phyloP scores from a whole-genome alignment of 2,329 filamentous ascomycete species.

The Hypoxylon sp. region DNA sequence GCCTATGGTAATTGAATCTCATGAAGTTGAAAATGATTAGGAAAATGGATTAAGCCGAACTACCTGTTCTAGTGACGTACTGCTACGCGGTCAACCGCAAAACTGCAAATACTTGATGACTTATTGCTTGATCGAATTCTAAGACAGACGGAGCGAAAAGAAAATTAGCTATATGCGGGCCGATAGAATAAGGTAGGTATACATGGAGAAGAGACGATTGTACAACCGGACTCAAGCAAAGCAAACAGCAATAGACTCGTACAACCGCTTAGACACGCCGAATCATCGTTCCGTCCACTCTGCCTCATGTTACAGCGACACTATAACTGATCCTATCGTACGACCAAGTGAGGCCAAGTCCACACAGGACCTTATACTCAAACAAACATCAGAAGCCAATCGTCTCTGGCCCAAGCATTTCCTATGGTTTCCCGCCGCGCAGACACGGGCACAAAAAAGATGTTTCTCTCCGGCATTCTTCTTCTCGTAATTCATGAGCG shows the following conservation, averaged over 20 bases:
- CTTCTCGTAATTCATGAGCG: slow-evolving; percentile 56
- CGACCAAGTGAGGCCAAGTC: background rate
- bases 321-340: slow-evolving; percentile 18
- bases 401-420: slow-evolving; percentile 20
- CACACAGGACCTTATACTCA: slow-evolving; percentile 20
- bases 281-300: slow-evolving; percentile 5
- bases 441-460: slow-evolving; percentile 30
- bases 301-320: slow-evolving; percentile 17
- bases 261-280: slow-evolving; percentile 1
- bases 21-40: background rate
- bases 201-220: slow-evolving; percentile 16
- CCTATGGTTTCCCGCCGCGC: slow-evolving; percentile 22
- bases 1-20: background rate
- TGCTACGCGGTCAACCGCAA: background rate
- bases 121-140: slow-evolving; percentile 18
- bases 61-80: background rate
- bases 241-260: slow-evolving; percentile 3
- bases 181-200: slow-evolving; percentile 11
- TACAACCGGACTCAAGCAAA: slow-evolving; percentile 21
- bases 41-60: background rate
- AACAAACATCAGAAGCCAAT: slow-evolving; percentile 6
- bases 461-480: slow-evolving; percentile 22
- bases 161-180: slow-evolving; percentile 18
- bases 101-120: background rate
- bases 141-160: slow-evolving; percentile 6